These are phyloP conservation scores for Vanrija humicola DNA, from an alignment of 1,284 basidiomycete species.

Conservation along the genomic window DNA sequence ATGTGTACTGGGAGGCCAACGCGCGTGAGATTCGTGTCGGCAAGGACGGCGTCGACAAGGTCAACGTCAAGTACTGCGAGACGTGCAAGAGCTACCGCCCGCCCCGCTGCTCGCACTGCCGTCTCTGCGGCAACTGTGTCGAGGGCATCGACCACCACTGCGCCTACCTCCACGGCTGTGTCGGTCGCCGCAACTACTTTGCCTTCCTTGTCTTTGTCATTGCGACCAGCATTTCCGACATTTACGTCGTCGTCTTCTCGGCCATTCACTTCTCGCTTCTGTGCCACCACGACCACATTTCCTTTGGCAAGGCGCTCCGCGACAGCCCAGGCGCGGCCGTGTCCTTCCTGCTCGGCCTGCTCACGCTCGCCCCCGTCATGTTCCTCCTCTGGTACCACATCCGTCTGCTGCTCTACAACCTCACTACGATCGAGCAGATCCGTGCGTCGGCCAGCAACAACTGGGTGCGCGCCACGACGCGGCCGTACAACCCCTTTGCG, in stretches of 20 bases:
- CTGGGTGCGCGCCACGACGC: slow-evolving; percentile 26
- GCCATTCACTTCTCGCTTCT: slow-evolving; percentile 73
- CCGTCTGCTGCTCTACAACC: slow-evolving; percentile 71
- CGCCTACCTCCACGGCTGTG: slow-evolving; percentile 90
- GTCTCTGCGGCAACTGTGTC: slow-evolving; percentile 92
- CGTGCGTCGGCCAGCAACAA: slow-evolving; percentile 39
- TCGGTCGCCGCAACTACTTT: slow-evolving; percentile 87
- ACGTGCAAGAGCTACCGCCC: slow-evolving; percentile 87
- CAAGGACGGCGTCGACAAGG: slow-evolving; percentile 69
- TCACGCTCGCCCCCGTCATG: slow-evolving; percentile 72
- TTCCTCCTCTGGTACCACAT: slow-evolving; percentile 78
- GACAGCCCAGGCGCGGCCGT: slow-evolving; percentile 70
- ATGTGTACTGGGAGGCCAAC: slow-evolving; percentile 61
- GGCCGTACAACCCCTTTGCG: slow-evolving; percentile 46
- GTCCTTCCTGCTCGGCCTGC: slow-evolving; percentile 64
- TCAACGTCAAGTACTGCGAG: slow-evolving; percentile 83
- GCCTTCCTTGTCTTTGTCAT: slow-evolving; percentile 76
- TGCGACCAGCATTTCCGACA: slow-evolving; percentile 58
- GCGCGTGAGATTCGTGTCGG: slow-evolving; percentile 77
- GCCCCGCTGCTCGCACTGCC: slow-evolving; percentile 86
- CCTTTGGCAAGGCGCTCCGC: slow-evolving; percentile 59
- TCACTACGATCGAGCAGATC: slow-evolving; percentile 81
- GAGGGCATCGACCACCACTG: slow-evolving; percentile 83
- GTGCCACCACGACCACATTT: slow-evolving; percentile 55
- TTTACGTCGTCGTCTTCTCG: slow-evolving; percentile 74